These are phyloP conservation scores for Fusarium paranaense DNA, from an alignment of 2,329 filamentous ascomycete species.

Conservation along the genomic window DNA sequence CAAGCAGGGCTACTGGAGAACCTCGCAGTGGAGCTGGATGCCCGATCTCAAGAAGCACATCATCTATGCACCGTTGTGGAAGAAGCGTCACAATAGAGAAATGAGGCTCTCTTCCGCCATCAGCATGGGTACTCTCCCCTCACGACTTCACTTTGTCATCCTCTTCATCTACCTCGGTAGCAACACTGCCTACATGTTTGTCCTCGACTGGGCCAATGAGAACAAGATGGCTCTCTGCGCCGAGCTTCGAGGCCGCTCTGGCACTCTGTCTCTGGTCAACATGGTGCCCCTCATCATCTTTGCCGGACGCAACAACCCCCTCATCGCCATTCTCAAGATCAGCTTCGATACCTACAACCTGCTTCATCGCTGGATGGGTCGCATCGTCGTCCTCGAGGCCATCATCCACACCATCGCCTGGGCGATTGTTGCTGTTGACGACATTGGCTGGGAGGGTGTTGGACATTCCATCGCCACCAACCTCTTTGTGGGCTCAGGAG, in stretches of 20 bases:
- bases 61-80: constrained; percentile 70
- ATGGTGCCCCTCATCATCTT: constrained; percentile 92
- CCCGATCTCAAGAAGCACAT: constrained; percentile 72
- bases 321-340: constrained; percentile 84
- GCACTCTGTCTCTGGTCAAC: constrained; percentile 86
- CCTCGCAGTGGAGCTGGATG: constrained; percentile 69
- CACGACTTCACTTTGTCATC: constrained; percentile 70
- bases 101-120: constrained; percentile 70
- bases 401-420: constrained; percentile 79
- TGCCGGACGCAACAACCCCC: constrained; percentile 91
- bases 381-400: constrained; percentile 76
- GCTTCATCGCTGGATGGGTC: constrained; percentile 77
- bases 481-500: constrained; percentile 74
- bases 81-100: constrained; percentile 76
- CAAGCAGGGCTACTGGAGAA: constrained; percentile 70
- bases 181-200: constrained; percentile 72
- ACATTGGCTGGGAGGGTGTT: constrained; percentile 72
- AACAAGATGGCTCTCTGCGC: constrained; percentile 77
- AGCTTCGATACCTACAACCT: constrained; percentile 97
- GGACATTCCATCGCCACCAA: constrained; percentile 64
- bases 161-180: constrained; percentile 68
- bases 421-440: constrained; percentile 76
- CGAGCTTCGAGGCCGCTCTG: constrained; percentile 86
- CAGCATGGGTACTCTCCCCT: constrained; percentile 73
- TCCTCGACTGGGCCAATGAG: constrained; percentile 68